Percentiles rank a stretch among this genome's conserved stretches.
These are phyloP conservation scores for Volvariella volvacea DNA, from an alignment of 1,284 basidiomycete genomes.

Conservation along the genomic window DNA sequence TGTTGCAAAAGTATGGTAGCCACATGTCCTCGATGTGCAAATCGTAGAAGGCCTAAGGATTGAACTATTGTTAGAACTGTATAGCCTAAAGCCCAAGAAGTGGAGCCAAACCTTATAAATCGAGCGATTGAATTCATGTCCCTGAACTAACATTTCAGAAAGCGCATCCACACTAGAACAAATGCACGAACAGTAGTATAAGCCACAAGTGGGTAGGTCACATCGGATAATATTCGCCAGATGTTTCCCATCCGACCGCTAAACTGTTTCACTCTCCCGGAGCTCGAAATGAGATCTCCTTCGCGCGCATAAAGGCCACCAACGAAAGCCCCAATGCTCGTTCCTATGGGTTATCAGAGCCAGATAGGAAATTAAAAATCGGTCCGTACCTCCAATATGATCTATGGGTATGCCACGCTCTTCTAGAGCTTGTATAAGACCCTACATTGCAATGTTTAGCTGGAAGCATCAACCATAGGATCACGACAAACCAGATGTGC, in stretches of 20 bases:
- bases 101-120: conserved; percentile 62
- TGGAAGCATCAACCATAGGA: neutral
- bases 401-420: conserved; percentile 94
- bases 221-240: conserved; percentile 91
- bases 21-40: conserved; percentile 99
- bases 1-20: conserved; percentile 98
- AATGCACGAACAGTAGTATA: conserved; percentile 81
- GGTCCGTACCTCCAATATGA: conserved; percentile 65
- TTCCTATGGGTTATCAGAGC: conserved; percentile 35
- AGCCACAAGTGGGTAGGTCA: conserved; percentile 95
- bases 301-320: conserved; percentile 96
- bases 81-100: conserved; percentile 29
- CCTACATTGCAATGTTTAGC: conserved; percentile 36
- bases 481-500: conserved; percentile 72
- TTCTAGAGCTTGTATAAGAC: conserved; percentile 85
- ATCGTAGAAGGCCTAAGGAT: conserved; percentile 74
- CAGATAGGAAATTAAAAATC: neutral
- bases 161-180: neutral
- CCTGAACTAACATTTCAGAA: conserved; percentile 35
- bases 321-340: conserved; percentile 89
- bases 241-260: conserved; percentile 90
- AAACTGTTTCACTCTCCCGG: conserved; percentile 88
- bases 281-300: conserved; percentile 82
- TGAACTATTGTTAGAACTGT: neutral
- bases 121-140: conserved; percentile 86